Percentiles rank a stretch among this genome's conserved stretches.
Evolutionary conservation across 2,329 filamentous ascomycete species (phyloP).

Genomic region (Diaporthe sp.): DNA sequence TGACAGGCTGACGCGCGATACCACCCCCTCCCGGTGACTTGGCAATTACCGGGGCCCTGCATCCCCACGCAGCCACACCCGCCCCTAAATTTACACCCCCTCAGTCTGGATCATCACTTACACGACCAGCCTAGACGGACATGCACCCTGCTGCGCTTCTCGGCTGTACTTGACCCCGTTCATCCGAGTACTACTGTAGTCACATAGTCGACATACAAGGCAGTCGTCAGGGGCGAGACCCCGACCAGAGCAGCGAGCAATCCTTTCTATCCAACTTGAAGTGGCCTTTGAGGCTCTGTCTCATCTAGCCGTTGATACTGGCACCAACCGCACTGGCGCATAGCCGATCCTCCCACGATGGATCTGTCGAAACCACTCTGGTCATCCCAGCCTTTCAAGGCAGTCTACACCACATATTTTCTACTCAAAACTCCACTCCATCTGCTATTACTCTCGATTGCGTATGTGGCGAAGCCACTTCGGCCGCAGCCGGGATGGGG

Average conservation of each 20-base stretch:
- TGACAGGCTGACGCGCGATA: too few species aligned
- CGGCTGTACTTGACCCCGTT: neutral
- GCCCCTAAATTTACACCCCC: neutral
- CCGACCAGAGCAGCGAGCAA: neutral
- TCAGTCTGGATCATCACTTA: neutral
- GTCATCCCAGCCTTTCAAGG: constrained; percentile 28
- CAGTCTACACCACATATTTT: constrained; percentile 17
- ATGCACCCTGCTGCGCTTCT: neutral
- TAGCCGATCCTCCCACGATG: neutral
- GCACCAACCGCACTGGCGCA: neutral
- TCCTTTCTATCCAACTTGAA: too few species aligned
- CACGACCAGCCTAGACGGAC: neutral
- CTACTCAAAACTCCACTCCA: constrained; percentile 23
- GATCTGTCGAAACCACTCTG: neutral
- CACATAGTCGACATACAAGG: neutral
- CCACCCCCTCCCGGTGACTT: neutral
- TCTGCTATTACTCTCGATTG: constrained; percentile 33
- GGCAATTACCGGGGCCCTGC: neutral
- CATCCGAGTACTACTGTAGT: neutral
- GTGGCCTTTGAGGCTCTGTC: neutral
- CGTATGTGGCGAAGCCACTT: constrained; percentile 30
- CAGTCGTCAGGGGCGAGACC: neutral
- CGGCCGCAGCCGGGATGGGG: constrained; percentile 38
- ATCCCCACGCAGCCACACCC: too few species aligned
- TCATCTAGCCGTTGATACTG: neutral